These are phyloP conservation scores for Monosporascus sp. DNA, from an alignment of 2,329 filamentous ascomycete species.

Conservation along the genomic window DNA sequence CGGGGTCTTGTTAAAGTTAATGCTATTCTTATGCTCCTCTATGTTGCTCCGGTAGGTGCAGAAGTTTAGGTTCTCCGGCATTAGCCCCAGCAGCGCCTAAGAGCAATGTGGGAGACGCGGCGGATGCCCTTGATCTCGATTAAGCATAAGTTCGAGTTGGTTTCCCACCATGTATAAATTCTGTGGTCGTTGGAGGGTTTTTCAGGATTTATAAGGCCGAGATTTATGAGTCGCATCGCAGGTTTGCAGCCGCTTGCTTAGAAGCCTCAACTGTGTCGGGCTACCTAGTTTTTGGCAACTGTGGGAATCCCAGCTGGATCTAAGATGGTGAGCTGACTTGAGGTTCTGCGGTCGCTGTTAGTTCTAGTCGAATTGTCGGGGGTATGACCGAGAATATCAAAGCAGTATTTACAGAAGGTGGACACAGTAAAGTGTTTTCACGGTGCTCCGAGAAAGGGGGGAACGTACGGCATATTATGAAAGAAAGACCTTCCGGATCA, in stretches of 20 bases:
- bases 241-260: slow-evolving; percentile 6
- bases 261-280: slow-evolving; percentile 3
- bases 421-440: too few species aligned
- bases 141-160: neutral
- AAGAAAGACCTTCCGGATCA: slow-evolving; percentile 2
- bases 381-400: too few species aligned
- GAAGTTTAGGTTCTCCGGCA: neutral
- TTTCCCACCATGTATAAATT: slow-evolving; percentile 6
- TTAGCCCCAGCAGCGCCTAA: slow-evolving; percentile 6
- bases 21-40: neutral
- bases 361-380: too few species aligned
- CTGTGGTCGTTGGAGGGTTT: neutral
- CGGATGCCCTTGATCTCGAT: neutral
- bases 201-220: neutral
- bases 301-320: slow-evolving; percentile 7
- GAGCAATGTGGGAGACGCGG: neutral
- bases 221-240: slow-evolving; percentile 7
- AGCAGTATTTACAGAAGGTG: too few species aligned
- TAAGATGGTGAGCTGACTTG: neutral
- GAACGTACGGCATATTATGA: too few species aligned
- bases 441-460: too few species aligned
- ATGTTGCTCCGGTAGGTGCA: neutral
- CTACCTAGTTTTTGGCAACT: slow-evolving; percentile 4
- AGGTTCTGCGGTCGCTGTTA: neutral
- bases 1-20: slow-evolving; percentile 1